phyloP scores from a whole-genome alignment of 768 basidiomycete species.

The Phylloporus sp. region DNA sequence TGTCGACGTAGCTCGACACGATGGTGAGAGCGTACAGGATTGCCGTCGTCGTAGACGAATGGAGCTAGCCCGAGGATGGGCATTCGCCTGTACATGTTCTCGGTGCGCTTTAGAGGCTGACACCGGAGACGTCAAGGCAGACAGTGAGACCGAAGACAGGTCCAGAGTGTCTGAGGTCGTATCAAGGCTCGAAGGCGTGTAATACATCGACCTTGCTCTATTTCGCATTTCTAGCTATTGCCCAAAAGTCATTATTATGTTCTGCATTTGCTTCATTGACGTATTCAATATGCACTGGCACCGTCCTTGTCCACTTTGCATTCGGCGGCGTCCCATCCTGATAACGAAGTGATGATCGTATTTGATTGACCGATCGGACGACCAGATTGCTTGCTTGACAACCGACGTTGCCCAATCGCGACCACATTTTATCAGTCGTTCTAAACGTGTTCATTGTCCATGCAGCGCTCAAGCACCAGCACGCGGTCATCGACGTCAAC shows the following conservation, averaged over 20 bases:
- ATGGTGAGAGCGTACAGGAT: constrained; percentile 48
- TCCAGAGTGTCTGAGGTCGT: constrained; percentile 42
- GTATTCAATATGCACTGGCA: not conserved
- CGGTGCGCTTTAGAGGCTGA: constrained; percentile 56
- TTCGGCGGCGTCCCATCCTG: not conserved
- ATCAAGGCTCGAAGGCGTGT: constrained; percentile 26
- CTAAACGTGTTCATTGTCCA: constrained; percentile 4
- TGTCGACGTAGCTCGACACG: constrained; percentile 58
- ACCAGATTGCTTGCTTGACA: too few relatives aligned
- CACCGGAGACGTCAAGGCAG: constrained; percentile 20
- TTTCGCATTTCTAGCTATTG: too few relatives aligned
- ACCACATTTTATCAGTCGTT: not conserved
- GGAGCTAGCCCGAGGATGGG: constrained; percentile 79
- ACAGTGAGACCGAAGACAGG: constrained; percentile 44
- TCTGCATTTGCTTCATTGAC: not conserved
- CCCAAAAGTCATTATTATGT: too few relatives aligned
- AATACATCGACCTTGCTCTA: too few relatives aligned
- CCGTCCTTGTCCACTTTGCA: constrained; percentile 1
- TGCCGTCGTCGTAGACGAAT: constrained; percentile 61
- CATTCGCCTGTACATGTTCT: constrained; percentile 68
- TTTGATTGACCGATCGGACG: too few relatives aligned
- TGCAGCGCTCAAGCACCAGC: constrained; percentile 31
- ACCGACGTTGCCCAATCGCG: not conserved
- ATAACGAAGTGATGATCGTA: not conserved
- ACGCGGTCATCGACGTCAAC: constrained; percentile 25